Conservation (phyloP, 176 grass and related monocot species). For the Musa itinerans region DNA sequence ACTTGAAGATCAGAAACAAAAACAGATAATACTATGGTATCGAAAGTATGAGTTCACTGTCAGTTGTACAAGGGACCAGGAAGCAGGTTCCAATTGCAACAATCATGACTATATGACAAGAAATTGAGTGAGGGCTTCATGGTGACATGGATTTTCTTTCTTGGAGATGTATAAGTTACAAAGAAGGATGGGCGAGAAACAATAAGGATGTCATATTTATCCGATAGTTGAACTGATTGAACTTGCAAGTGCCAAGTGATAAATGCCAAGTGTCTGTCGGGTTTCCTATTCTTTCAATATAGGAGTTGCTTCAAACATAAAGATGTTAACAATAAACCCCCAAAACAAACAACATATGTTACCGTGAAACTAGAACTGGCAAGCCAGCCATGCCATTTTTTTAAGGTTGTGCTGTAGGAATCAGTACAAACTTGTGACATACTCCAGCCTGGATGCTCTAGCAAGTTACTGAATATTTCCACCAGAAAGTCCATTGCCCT, state of each 20-base stretch:
- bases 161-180: background rate
- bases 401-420: slow-evolving; percentile 67
- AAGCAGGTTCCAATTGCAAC: background rate
- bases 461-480: slow-evolving; percentile 54
- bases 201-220: background rate
- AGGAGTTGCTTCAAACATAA: background rate
- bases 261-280: background rate
- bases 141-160: background rate
- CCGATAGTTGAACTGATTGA: background rate
- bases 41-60: background rate
- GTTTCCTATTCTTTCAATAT: no score
- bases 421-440: slow-evolving; percentile 65
- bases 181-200: background rate
- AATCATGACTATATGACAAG: background rate
- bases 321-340: background rate
- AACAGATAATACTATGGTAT: no score
- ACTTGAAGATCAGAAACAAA: no score
- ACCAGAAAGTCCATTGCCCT: slow-evolving; percentile 89
- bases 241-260: background rate
- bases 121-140: background rate
- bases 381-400: slow-evolving; percentile 80
- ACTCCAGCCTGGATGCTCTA: slow-evolving; percentile 53
- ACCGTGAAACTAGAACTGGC: slow-evolving; percentile 78
- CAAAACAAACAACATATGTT: slow-evolving; percentile 9
- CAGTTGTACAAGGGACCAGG: background rate